Percentiles rank a stretch among this genome's conserved stretches.
phyloP scores from a whole-genome alignment of 148 eudicot species.

The Vaccinium myrtillus region DNA sequence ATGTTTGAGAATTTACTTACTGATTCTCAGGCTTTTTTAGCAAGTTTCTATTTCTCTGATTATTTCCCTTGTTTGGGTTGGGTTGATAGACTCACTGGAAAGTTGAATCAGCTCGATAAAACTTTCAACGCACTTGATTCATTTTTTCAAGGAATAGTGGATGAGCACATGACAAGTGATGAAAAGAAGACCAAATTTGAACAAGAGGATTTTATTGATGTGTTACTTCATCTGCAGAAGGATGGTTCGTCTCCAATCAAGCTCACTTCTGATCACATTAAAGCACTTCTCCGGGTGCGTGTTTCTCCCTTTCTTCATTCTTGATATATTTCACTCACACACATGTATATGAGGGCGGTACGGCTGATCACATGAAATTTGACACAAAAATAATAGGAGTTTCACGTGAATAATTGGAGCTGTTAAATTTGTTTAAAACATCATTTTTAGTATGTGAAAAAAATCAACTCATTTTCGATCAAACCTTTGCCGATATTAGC shows the following conservation, averaged over 20 bases:
- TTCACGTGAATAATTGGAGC: no score
- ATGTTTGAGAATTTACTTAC: background rate
- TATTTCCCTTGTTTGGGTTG: slow-evolving; percentile 12
- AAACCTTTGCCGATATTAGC: no score
- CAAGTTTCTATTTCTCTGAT: background rate
- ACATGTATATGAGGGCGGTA: no score
- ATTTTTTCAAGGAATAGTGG: background rate
- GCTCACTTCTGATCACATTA: slow-evolving; percentile 7
- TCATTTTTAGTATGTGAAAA: no score
- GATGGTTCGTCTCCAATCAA: background rate
- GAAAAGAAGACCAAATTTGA: background rate
- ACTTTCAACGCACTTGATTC: background rate
- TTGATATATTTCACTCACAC: no score
- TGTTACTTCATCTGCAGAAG: slow-evolving; percentile 1
- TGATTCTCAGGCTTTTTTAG: background rate
- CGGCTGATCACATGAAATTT: no score
- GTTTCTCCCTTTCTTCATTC: background rate
- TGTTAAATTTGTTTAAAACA: no score
- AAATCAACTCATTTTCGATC: no score
- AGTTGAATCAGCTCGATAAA: background rate
- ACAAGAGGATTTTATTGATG: slow-evolving; percentile 2
- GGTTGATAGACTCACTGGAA: slow-evolving; percentile 8
- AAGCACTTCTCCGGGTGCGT: slow-evolving; percentile 12
- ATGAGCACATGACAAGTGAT: background rate
- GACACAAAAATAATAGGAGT: no score